These are phyloP conservation scores for Candida taoyuanica DNA, from an alignment of 805 yeast genomes.

Conservation along the genomic window DNA sequence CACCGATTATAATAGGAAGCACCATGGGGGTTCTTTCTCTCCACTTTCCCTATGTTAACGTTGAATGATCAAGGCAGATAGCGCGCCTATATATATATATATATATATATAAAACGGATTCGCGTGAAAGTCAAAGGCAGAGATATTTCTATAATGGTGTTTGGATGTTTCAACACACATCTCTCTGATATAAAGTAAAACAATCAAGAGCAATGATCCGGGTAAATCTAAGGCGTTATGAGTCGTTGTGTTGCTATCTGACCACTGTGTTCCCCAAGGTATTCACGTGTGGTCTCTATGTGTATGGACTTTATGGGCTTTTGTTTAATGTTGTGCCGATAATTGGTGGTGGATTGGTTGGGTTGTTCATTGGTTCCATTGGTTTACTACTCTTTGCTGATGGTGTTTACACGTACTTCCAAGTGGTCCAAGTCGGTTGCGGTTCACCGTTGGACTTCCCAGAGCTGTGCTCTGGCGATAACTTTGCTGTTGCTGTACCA, in stretches of 20 bases:
- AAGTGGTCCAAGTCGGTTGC: conserved; percentile 49
- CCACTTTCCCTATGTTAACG: too few relatives aligned
- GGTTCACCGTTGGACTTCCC: conserved; percentile 63
- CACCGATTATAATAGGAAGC: conserved; percentile 48
- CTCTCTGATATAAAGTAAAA: too few relatives aligned
- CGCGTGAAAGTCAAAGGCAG: too few relatives aligned
- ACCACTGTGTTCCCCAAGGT: conserved; percentile 46
- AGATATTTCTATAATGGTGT: too few relatives aligned
- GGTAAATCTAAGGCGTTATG: conserved; percentile 13
- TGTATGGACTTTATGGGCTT: conserved; percentile 46
- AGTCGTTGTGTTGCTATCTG: conserved; percentile 31
- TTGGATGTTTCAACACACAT: too few relatives aligned
- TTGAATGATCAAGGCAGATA: too few relatives aligned
- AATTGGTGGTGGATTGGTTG: conserved; percentile 16
- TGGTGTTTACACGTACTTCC: conserved; percentile 47
- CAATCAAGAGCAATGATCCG: conserved; percentile 4
- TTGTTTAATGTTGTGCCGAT: conserved; percentile 22
- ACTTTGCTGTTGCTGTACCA: too few relatives aligned
- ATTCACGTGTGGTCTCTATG: conserved; percentile 36
- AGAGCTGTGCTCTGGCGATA: conserved; percentile 31
- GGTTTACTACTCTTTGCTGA: conserved; percentile 31
- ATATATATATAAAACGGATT: neutral
- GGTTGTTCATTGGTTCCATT: conserved; percentile 20
- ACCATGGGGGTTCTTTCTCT: conserved; percentile 26
- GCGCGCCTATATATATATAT: too few relatives aligned